These are phyloP conservation scores for Puccinia horiana DNA, from an alignment of 1,284 basidiomycete species.

Conservation along the genomic window DNA sequence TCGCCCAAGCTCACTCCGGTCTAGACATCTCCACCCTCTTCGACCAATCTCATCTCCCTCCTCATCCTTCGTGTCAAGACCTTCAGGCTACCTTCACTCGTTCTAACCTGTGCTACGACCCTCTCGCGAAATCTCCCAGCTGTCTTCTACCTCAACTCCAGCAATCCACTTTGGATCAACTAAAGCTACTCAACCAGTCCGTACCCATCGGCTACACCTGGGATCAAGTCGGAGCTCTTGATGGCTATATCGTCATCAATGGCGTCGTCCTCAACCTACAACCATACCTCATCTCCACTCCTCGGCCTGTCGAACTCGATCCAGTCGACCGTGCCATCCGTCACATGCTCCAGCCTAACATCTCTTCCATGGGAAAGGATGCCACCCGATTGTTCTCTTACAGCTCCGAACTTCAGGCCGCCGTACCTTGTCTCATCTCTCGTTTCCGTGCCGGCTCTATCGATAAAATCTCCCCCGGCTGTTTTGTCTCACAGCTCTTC, in stretches of 20 bases:
- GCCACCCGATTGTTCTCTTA: slow-evolving; percentile 82
- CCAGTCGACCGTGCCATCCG: slow-evolving; percentile 81
- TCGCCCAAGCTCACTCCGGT: slow-evolving; percentile 68
- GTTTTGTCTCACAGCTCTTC: slow-evolving; percentile 85
- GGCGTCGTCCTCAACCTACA: slow-evolving; percentile 90
- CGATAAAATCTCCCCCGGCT: slow-evolving; percentile 93
- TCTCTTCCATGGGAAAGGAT: slow-evolving; percentile 72
- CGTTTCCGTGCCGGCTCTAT: slow-evolving; percentile 91
- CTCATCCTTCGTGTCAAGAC: slow-evolving; percentile 65
- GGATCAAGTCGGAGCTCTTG: slow-evolving; percentile 71
- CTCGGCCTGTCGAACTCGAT: slow-evolving; percentile 69
- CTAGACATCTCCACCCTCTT: slow-evolving; percentile 88
- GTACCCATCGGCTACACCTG: slow-evolving; percentile 80
- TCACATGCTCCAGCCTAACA: slow-evolving; percentile 65
- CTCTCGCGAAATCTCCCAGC: slow-evolving; percentile 61
- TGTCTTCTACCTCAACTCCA: slow-evolving; percentile 64
- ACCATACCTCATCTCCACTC: slow-evolving; percentile 77
- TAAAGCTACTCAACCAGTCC: slow-evolving; percentile 69
- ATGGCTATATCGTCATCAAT: slow-evolving; percentile 82
- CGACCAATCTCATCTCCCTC: slow-evolving; percentile 64
- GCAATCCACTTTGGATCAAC: slow-evolving; percentile 57
- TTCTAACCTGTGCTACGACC: slow-evolving; percentile 69
- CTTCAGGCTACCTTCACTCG: slow-evolving; percentile 67
- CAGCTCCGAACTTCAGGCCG: slow-evolving; percentile 67
- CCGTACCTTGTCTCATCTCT: slow-evolving; percentile 76